A percentile compares a stretch with the other conserved stretches of the same genome.
Evolutionary conservation across 78 protist genomes (phyloP).

Genomic region (Dictyostelium citrinum): DNA sequence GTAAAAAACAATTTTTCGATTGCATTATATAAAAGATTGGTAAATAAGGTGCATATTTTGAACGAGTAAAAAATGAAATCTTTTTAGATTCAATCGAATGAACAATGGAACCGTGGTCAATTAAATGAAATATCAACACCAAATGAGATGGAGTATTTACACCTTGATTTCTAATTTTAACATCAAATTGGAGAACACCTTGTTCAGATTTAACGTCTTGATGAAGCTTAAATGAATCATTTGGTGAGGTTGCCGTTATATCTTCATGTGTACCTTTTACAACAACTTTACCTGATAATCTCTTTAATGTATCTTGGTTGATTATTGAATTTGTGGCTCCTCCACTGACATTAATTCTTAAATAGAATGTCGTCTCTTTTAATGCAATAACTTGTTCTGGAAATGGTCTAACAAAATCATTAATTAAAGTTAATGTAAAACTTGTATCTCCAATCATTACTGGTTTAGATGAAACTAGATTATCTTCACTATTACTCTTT

Average conservation of each 20-base stretch:
- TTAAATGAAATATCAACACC: neutral
- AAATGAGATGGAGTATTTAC: conserved; percentile 5
- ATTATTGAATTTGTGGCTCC: neutral
- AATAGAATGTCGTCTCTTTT: conserved; percentile 24
- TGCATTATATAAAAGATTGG: conserved; percentile 17
- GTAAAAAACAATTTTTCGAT: neutral
- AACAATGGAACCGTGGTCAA: conserved; percentile 12
- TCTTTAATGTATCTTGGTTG: neutral
- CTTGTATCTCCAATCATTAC: neutral
- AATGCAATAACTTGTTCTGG: conserved; percentile 36
- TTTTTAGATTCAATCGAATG: conserved; percentile 17
- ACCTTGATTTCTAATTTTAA: conserved; percentile 28
- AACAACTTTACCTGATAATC: conserved; percentile 13
- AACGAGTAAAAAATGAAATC: conserved; percentile 16
- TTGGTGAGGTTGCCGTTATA: neutral
- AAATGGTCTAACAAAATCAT: conserved; percentile 23
- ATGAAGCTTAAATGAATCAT: conserved; percentile 20
- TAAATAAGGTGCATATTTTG: conserved; percentile 26
- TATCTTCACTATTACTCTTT: neutral
- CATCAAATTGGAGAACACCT: conserved; percentile 12
- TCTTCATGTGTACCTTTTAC: conserved; percentile 32
- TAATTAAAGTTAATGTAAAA: neutral
- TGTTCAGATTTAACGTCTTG: conserved; percentile 15
- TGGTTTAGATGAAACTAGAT: neutral
- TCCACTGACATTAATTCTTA: neutral